These are phyloP conservation scores for Beauveria scarabaeidicola DNA, from an alignment of 2,329 filamentous ascomycete species.

Conservation along the genomic window DNA sequence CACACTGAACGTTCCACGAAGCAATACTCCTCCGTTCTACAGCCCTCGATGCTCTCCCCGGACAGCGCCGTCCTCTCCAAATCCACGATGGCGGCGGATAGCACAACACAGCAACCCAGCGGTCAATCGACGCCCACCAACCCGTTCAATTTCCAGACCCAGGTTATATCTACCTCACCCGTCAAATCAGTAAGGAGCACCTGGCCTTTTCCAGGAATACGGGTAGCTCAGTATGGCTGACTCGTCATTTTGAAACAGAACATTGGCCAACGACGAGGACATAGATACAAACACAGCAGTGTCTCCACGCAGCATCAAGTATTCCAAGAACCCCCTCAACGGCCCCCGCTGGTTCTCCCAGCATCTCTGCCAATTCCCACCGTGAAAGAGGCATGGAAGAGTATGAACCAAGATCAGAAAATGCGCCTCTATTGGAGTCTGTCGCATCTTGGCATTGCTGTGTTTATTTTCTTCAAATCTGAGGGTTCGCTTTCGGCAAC, in stretches of 20 bases:
- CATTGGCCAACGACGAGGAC: constrained; percentile 82
- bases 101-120: constrained; percentile 12
- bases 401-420: constrained; percentile 83
- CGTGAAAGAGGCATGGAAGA: constrained; percentile 74
- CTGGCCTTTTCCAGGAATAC: background rate
- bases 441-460: constrained; percentile 76
- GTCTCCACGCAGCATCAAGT: constrained; percentile 85
- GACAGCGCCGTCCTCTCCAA: background rate
- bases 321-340: constrained; percentile 81
- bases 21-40: background rate
- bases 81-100: constrained; percentile 21
- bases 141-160: constrained; percentile 93
- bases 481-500: constrained; percentile 85
- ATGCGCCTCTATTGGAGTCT: constrained; percentile 79
- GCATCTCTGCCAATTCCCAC: constrained; percentile 90
- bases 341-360: constrained; percentile 80
- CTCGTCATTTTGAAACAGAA: constrained; percentile 45
- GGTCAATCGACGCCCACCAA: constrained; percentile 37
- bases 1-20: background rate
- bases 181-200: constrained; percentile 60
- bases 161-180: constrained; percentile 63
- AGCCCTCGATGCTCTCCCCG: constrained; percentile 3
- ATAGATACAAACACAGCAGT: constrained; percentile 96
- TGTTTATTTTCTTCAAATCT: constrained; percentile 77
- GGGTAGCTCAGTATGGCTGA: background rate